A percentile compares a stretch with the other conserved stretches of the same genome.
Conservation (phyloP, 2,329 filamentous ascomycete species). For the Thelonectria blattea region DNA sequence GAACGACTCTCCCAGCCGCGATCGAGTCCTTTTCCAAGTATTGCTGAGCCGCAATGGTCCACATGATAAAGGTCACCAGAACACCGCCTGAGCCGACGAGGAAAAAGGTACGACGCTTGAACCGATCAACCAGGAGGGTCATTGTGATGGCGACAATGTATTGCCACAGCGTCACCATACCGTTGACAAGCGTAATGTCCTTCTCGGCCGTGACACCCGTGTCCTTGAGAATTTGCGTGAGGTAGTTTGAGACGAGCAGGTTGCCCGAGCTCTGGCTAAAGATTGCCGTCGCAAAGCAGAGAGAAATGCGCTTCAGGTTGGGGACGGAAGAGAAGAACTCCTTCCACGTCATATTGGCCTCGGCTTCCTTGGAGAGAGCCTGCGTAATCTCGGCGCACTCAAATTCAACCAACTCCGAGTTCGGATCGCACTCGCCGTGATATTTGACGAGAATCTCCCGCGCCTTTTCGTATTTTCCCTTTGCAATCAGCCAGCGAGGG, state of each 20-base stretch:
- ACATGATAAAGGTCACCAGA: conserved; percentile 47
- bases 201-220: conserved; percentile 46
- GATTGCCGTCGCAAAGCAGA: conserved; percentile 48
- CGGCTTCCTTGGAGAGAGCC: conserved; percentile 51
- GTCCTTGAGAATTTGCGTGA: conserved; percentile 47
- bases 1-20: conserved; percentile 42
- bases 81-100: conserved; percentile 47
- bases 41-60: conserved; percentile 48
- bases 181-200: conserved; percentile 50
- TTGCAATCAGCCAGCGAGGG: conserved; percentile 62
- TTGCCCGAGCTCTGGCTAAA: conserved; percentile 52
- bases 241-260: conserved; percentile 50
- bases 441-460: conserved; percentile 57
- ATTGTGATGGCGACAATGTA: conserved; percentile 49
- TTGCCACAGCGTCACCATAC: conserved; percentile 50
- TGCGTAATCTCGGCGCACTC: conserved; percentile 58
- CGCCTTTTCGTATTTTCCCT: conserved; percentile 57
- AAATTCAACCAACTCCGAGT: conserved; percentile 52
- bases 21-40: conserved; percentile 44
- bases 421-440: conserved; percentile 54
- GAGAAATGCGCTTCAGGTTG: conserved; percentile 48
- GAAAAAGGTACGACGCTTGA: conserved; percentile 48
- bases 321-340: conserved; percentile 48
- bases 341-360: conserved; percentile 50
- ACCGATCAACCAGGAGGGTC: conserved; percentile 44